Percentiles rank a stretch among this genome's conserved stretches.
Evolutionary conservation across 306 rosid genomes (phyloP).

Genomic region (Cucurbita maxima): DNA sequence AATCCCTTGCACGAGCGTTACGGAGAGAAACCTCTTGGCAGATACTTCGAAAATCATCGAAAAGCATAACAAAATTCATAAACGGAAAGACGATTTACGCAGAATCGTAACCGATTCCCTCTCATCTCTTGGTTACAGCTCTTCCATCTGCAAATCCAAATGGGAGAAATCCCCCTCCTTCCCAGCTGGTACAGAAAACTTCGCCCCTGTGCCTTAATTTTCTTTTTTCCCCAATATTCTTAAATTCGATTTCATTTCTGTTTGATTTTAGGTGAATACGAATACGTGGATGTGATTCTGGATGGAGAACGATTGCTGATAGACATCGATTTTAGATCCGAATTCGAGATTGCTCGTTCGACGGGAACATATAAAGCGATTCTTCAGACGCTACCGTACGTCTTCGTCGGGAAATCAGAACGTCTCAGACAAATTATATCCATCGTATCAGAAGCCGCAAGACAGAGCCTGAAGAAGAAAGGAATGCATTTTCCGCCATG

Average conservation of each 20-base stretch:
- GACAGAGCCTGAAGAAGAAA: slow-evolving; percentile 80
- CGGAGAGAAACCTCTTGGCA: slow-evolving; percentile 83
- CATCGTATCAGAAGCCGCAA: slow-evolving; percentile 68
- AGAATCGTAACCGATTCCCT: slow-evolving; percentile 51
- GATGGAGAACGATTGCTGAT: slow-evolving; percentile 69
- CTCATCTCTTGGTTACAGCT: slow-evolving; percentile 58
- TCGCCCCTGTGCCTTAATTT: neutral
- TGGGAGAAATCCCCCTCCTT: slow-evolving; percentile 67
- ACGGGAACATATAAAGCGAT: slow-evolving; percentile 71
- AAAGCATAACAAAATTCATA: slow-evolving; percentile 40
- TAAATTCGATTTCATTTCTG: neutral
- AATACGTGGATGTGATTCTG: slow-evolving; percentile 62
- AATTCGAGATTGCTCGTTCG: slow-evolving; percentile 89
- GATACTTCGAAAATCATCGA: slow-evolving; percentile 79
- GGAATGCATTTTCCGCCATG: slow-evolving; percentile 98
- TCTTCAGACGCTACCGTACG: slow-evolving; percentile 66
- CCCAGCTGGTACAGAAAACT: slow-evolving; percentile 50
- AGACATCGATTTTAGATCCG: slow-evolving; percentile 85
- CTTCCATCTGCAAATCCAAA: slow-evolving; percentile 72
- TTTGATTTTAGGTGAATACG: slow-evolving; percentile 63
- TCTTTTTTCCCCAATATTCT: neutral
- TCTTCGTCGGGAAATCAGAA: slow-evolving; percentile 77
- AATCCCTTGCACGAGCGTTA: slow-evolving; percentile 56
- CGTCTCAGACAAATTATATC: slow-evolving; percentile 65
- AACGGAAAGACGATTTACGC: slow-evolving; percentile 59